Base-by-base conservation (phyloP, 208 protist genomes). In the Balamuthia mandrillaris region DNA sequence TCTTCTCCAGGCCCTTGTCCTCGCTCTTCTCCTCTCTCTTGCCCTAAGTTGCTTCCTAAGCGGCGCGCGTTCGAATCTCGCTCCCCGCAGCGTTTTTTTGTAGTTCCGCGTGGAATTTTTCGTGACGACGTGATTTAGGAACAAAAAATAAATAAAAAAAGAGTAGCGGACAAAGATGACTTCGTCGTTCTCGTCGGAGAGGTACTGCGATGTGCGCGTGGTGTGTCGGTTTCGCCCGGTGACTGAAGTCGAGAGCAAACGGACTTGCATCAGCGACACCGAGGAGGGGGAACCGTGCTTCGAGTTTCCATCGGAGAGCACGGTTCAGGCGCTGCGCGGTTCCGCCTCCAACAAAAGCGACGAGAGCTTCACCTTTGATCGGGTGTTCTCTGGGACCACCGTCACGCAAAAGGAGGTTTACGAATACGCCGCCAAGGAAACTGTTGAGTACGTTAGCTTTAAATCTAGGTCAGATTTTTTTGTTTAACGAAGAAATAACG, bases 391-490 rank as follows among this genome's bases (percentile, higher is more conserved):
- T 29, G 47, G 47, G 42, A 39, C 31, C 9, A 27, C 52, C 14
- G 33, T 29, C 1, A 49, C 87, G 52, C 90, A 93, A 41, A 39
- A 78, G 21, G 54, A 90, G 18, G 78, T 93, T n/a, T 93, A 91
- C 87, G 89, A 90, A 7, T 54, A 68, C 42, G 90, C 86, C 1
- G 89, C 90, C 27, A 91, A 86, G 51, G 63, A 81, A n/a, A 87
- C 91, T 0, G 86, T 93, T 16, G 88, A 90, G 56, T 87, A 86
- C 89, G 68, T 33, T 63, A 10, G 41, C 45, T 72, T 58, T 44
- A 3, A 16, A n/a, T 27, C 3, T 41, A 54, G 24, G 37, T 18
- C 37, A 29, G 21, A 21, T 70, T 78, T 61, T 3, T 24, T 81
- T 51, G 49, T 2, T 6, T 41, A 18, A n/a, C 27, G 27, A 24